Percentiles rank a stretch among this genome's conserved stretches.
Evolutionary conservation across 192 early-diverging fungal genomes (phyloP).

Genomic region (Geosiphon pyriformis): DNA sequence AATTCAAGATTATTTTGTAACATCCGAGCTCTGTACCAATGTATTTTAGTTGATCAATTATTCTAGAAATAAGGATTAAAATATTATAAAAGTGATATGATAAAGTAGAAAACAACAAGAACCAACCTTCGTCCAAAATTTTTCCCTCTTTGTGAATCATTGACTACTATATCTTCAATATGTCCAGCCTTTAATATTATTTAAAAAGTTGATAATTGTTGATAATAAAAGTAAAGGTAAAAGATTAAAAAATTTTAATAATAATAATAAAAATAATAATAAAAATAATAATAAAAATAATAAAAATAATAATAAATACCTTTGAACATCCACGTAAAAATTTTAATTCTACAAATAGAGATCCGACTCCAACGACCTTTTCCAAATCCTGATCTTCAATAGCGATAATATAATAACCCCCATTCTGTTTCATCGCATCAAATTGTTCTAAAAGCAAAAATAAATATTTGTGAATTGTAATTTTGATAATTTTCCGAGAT

Average conservation of each 20-base stretch:
- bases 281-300: background rate
- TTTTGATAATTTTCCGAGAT: background rate
- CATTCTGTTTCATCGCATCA: conserved; percentile 63
- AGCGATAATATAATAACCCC: conserved; percentile 73
- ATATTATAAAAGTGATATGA: background rate
- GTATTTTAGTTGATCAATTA: conserved; percentile 84
- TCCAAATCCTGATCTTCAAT: conserved; percentile 63
- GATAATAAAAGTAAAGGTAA: background rate
- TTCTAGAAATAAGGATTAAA: conserved; percentile 25
- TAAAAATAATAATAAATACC: conserved; percentile 26
- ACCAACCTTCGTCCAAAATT: conserved; percentile 52
- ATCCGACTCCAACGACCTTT: conserved; percentile 77
- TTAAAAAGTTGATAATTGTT: background rate
- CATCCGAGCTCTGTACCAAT: conserved; percentile 73
- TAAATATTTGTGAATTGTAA: background rate
- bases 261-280: background rate
- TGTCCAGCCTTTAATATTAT: conserved; percentile 61
- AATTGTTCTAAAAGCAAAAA: conserved; percentile 54
- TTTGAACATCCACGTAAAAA: conserved; percentile 76
- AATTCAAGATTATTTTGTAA: conserved; percentile 85
- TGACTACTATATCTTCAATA: conserved; percentile 87
- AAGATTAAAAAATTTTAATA: background rate
- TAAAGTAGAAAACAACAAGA: background rate
- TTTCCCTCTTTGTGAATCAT: conserved; percentile 66
- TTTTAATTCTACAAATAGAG: conserved; percentile 87